Evolutionary conservation across 768 basidiomycete species (phyloP).

Genomic region (Xanthoconium stramineum): DNA sequence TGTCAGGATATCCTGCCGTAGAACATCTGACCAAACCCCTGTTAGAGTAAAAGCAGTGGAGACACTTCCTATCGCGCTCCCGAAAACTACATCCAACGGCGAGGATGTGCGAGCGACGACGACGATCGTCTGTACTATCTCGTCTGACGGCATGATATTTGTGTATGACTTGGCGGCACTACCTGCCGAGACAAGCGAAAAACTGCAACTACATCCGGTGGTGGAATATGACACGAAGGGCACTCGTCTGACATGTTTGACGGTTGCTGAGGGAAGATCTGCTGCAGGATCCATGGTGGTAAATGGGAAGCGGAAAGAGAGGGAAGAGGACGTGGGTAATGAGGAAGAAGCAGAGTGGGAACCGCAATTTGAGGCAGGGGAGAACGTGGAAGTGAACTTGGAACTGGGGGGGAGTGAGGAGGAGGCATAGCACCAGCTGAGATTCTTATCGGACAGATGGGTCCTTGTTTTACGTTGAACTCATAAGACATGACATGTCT

Average conservation of each 20-base stretch:
- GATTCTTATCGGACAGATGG: no score
- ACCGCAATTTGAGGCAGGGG: slow-evolving; percentile 10
- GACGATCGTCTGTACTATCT: slow-evolving; percentile 70
- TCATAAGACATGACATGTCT: no score
- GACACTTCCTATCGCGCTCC: slow-evolving; percentile 59
- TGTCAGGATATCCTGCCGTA: not conserved
- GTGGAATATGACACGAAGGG: slow-evolving; percentile 81
- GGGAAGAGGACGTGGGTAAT: slow-evolving; percentile 28
- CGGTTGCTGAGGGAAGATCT: slow-evolving; percentile 50
- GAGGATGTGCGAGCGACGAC: slow-evolving; percentile 41
- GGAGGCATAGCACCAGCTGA: no score
- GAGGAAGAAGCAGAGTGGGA: slow-evolving; percentile 34
- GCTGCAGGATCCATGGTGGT: slow-evolving; percentile 9
- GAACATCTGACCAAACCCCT: not conserved
- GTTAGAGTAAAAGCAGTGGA: slow-evolving; percentile 81
- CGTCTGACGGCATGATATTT: slow-evolving; percentile 85
- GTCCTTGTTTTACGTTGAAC: no score
- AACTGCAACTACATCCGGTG: slow-evolving; percentile 48
- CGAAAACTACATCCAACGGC: slow-evolving; percentile 19
- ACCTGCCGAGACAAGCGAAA: slow-evolving; percentile 28
- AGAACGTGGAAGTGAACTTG: no score
- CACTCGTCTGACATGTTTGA: slow-evolving; percentile 74
- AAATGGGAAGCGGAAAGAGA: slow-evolving; percentile 38
- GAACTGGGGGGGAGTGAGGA: slow-evolving; percentile 16
- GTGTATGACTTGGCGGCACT: slow-evolving; percentile 68